Evolutionary conservation across 352 stramenopile species (phyloP), one percentile per base, ranked within the genome.

Genomic region (Pythium myriotylum): DNA sequence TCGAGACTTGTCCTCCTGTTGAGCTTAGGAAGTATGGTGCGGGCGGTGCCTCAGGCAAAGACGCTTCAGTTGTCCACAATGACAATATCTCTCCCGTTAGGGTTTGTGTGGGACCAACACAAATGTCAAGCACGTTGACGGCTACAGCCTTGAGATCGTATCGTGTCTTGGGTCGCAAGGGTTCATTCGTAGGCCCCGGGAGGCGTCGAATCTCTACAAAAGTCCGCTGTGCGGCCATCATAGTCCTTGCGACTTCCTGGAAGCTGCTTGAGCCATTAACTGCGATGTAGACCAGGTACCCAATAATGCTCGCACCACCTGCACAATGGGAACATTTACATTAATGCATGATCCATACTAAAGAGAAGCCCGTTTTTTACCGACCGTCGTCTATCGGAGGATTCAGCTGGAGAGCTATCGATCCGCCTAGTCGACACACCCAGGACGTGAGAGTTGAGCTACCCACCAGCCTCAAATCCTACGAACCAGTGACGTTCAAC

Each of bases 61-160:
- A 71, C 3, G 70, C 65, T 45, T 17, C 26, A 12, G 39, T 24
- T 17, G 77, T 91, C 40, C 40, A 50, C 20, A 62, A 65, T 14
- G 67, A 70, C 13, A 42, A 41, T 3, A 59, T 52, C 17, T 62
- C 39, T n/a, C 42, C 46, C 1, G 46, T 39, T 20, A 50, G 7
- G 6, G 52, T 43, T 8, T 62, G 43, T 2, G 76, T 62, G 0
- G 59, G 50, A 4, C 76, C 54, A 2, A 84, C 43, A 35, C 77
- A 88, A 9, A 82, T 63, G 46, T 87, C 77, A 3, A 70, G 45
- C 9, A 75, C 51, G 32, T 82, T 89, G 4, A 89, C 35, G 0
- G 77, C 81, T 14, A 87, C 45, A 8, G 65, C 72, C 40, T 86
- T 85, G 55, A 91, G 76, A 12, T 77, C 61, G 42, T 91, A 91